A percentile compares a stretch with the other conserved stretches of the same genome.
phyloP scores from a whole-genome alignment of 139 green algal genomes.

The Marvania coccoides region DNA sequence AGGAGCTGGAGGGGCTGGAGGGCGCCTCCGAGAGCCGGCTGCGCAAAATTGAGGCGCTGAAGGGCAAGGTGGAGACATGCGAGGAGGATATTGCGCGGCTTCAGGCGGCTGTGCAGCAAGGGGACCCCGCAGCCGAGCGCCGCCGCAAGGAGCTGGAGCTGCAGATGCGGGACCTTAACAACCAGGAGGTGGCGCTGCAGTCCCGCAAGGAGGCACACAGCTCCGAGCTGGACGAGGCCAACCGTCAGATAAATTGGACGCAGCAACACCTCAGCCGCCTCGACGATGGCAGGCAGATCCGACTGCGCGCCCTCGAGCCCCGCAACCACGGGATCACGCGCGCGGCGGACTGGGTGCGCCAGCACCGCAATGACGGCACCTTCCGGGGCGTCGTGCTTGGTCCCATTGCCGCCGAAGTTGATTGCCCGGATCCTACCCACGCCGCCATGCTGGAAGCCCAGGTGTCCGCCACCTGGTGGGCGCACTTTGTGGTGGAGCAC shows the following conservation, averaged over 20 bases:
- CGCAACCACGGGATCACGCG: conserved; percentile 9
- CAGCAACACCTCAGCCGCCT: conserved; percentile 19
- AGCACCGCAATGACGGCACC: conserved; percentile 10
- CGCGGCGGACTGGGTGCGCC: conserved; percentile 31
- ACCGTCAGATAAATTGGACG: neutral
- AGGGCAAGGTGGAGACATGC: conserved; percentile 1
- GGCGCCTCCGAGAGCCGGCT: too few relatives aligned
- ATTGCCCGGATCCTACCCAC: conserved; percentile 32
- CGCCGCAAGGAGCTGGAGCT: neutral
- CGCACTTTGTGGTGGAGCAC: conserved; percentile 35
- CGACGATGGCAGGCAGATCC: conserved; percentile 20
- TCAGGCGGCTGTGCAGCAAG: neutral
- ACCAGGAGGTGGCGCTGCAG: neutral
- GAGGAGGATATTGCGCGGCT: conserved; percentile 27
- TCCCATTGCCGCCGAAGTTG: conserved; percentile 53
- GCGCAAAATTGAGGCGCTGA: neutral
- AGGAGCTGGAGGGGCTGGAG: conserved; percentile 10
- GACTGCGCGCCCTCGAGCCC: conserved; percentile 29
- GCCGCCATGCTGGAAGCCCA: conserved; percentile 45
- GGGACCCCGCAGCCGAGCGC: too few relatives aligned
- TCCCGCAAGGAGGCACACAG: neutral
- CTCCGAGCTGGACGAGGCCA: neutral
- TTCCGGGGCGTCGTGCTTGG: conserved; percentile 54
- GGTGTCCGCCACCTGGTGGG: conserved; percentile 18
- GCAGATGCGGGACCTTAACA: neutral